Percentiles rank a stretch among this genome's conserved stretches.
These are phyloP conservation scores for Clarireedia monteithiana DNA, from an alignment of 2,329 filamentous ascomycete species.

Conservation along the genomic window DNA sequence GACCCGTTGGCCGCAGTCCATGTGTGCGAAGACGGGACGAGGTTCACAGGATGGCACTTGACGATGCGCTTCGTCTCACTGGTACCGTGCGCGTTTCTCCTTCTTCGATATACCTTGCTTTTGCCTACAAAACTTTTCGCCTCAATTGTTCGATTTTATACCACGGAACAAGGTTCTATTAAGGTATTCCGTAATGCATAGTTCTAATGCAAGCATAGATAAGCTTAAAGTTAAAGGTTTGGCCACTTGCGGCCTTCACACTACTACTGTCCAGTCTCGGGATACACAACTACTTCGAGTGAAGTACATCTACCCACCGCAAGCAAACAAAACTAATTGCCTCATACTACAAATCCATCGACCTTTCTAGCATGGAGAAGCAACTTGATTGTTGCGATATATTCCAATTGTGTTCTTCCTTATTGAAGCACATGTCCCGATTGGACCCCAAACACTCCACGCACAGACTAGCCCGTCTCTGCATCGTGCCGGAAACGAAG, in stretches of 20 bases:
- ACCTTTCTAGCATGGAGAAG: too few relatives aligned
- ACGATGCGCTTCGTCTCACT: neutral
- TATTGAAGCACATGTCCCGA: neutral
- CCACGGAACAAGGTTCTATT: neutral
- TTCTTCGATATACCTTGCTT: neutral
- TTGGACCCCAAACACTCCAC: slow-evolving; percentile 5
- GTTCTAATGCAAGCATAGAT: too few relatives aligned
- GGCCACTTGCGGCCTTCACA: too few relatives aligned
- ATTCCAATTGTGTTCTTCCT: neutral
- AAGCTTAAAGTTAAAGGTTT: too few relatives aligned
- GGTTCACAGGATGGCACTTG: neutral
- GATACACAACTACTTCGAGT: too few relatives aligned
- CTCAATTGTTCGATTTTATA: neutral
- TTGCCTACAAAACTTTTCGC: neutral
- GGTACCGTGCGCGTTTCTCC: slow-evolving; percentile 5
- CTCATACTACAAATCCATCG: too few relatives aligned
- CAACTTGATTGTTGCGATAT: neutral
- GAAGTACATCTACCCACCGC: too few relatives aligned
- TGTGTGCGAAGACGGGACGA: neutral
- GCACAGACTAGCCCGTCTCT: slow-evolving; percentile 5
- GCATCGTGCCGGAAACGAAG: neutral
- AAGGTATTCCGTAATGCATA: neutral
- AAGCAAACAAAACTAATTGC: too few relatives aligned
- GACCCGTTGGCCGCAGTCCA: neutral
- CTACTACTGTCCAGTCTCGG: too few relatives aligned